Evolutionary conservation across 225 moss, liverwort and hornwort species (phyloP), one percentile per base, ranked within the genome.

Genomic region (Ulota crispa): DNA sequence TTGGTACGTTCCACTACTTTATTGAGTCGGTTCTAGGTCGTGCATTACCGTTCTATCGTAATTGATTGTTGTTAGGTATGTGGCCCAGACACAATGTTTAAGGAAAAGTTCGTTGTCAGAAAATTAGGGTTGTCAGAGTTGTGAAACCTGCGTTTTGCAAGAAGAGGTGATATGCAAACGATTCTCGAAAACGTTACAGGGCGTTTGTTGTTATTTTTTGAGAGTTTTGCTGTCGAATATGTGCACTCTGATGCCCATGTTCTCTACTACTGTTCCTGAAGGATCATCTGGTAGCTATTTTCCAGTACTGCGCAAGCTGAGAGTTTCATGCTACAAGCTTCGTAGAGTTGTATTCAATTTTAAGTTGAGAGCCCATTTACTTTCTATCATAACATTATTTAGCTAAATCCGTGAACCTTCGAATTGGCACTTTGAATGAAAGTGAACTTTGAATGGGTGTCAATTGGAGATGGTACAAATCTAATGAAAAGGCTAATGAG

Each of bases 1-100:
- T 12, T 18, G 88, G 88, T 85, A 85, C 43, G 79, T n/a, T n/a
- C 6, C 20, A 4, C 37, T 36, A 61, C 61, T 64, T 64, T 73
- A n/a, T 43, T 64, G 37, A 39, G 14, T 39, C 8, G 41, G 15
- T 30, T 62, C 4, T 13, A 45, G 47, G 54, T 79, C 5, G 34
- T 61, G 64, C 79, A 55, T 56, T 9, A 62, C 56, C 36, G 57
- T 59, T 69, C 61, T 39, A 39, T 24, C 24, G 15, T n/a, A 32
- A 64, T 13, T 64, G n/a, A 6, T 42, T 66, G 32, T 39, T 52
- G 26, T 11, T 37, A 59, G 28, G 56, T 42, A 16, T 26, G 9
- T 37, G 60, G 37, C 14, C 69, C 50, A 64, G 81, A 18, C 57
- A 78, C 12, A 75, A 81, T 73, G 78, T 84, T 78, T 78, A 73